phyloP scores from a whole-genome alignment of 306 rosid genomes.

The Begonia masoniana region DNA sequence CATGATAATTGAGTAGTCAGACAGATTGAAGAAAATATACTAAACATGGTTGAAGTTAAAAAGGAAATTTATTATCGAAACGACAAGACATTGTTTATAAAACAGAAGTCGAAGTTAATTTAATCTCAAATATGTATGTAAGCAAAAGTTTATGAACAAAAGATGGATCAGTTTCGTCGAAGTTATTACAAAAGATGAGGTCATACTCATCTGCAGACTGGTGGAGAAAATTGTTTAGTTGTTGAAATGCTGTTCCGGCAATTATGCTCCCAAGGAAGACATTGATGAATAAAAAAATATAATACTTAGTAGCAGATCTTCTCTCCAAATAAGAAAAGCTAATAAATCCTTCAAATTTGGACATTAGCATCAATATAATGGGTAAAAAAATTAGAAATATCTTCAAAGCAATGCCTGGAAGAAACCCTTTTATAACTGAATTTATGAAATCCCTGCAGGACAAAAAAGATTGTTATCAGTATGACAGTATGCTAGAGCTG shows the following conservation, averaged over 20 bases:
- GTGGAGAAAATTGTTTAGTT: slow-evolving; percentile 67
- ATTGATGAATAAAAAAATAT: slow-evolving; percentile 71
- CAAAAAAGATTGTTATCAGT: neutral
- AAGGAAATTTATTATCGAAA: too few species aligned
- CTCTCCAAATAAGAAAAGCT: slow-evolving; percentile 72
- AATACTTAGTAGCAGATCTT: slow-evolving; percentile 79
- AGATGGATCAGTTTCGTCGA: neutral
- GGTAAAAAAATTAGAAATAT: slow-evolving; percentile 81
- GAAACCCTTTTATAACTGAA: slow-evolving; percentile 87
- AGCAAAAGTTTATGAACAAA: too few species aligned
- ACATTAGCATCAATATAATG: slow-evolving; percentile 75
- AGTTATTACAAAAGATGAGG: neutral
- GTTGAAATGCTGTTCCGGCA: slow-evolving; percentile 93
- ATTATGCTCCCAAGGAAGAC: slow-evolving; percentile 97
- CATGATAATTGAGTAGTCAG: slow-evolving; percentile 5
- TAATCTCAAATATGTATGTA: too few species aligned
- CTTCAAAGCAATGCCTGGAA: slow-evolving; percentile 95
- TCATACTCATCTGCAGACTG: slow-evolving; percentile 86
- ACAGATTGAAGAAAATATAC: too few species aligned
- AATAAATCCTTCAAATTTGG: slow-evolving; percentile 78
- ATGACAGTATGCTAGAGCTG: too few species aligned
- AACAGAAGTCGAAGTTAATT: too few species aligned
- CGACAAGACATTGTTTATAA: too few species aligned
- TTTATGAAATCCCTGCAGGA: slow-evolving; percentile 51
- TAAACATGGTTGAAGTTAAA: too few species aligned